Evolutionary conservation across 2,329 filamentous ascomycete genomes (phyloP).

Genomic region (Dryadomyces sulphureus): DNA sequence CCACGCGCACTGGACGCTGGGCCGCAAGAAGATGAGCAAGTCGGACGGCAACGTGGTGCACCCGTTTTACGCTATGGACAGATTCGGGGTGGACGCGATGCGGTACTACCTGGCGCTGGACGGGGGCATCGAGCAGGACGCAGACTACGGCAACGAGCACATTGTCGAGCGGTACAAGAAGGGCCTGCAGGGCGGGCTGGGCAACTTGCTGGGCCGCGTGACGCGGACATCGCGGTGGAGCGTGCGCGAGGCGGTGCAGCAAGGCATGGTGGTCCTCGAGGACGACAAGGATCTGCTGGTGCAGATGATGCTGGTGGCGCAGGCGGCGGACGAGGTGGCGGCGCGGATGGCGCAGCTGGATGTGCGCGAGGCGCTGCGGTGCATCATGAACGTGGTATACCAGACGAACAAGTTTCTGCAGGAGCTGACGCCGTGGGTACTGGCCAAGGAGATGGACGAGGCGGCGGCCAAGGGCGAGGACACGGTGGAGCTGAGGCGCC

Average conservation of each 20-base stretch:
- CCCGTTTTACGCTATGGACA: conserved; percentile 77
- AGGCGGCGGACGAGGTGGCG: conserved; percentile 21
- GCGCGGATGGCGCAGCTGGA: conserved; percentile 48
- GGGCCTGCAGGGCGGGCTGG: conserved; percentile 59
- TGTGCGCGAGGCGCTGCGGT: conserved; percentile 48
- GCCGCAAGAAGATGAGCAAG: conserved; percentile 89
- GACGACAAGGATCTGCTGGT: too few relatives aligned
- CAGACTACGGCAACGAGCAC: conserved; percentile 68
- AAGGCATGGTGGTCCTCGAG: conserved; percentile 3
- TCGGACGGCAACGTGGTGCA: conserved; percentile 91
- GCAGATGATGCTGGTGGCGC: not conserved
- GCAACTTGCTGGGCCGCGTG: conserved; percentile 65
- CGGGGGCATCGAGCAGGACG: conserved; percentile 62
- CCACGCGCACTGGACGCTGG: conserved; percentile 93
- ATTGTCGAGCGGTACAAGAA: conserved; percentile 70
- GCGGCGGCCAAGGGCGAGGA: conserved; percentile 23
- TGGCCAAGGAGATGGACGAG: conserved; percentile 50
- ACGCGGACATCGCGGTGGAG: conserved; percentile 56
- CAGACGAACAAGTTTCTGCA: conserved; percentile 57
- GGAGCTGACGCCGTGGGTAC: conserved; percentile 52
- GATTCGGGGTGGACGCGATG: conserved; percentile 77
- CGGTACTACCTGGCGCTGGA: conserved; percentile 78
- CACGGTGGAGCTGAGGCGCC: conserved; percentile 15
- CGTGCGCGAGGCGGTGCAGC: conserved; percentile 40
- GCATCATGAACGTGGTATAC: conserved; percentile 46